Conservation (phyloP, 257 asterid species). For the Ajuga chamaepitys region DNA sequence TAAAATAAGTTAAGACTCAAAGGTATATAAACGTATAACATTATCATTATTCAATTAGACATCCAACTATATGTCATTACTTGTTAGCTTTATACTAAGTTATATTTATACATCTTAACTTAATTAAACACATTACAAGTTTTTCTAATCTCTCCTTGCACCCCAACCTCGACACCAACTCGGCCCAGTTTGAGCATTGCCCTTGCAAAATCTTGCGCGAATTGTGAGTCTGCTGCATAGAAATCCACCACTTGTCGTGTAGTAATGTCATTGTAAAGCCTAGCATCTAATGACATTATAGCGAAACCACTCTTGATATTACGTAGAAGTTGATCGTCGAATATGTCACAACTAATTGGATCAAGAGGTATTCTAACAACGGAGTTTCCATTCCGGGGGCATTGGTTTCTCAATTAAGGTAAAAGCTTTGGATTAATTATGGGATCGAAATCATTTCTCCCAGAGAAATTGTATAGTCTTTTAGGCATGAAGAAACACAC, state of each 20-base stretch:
- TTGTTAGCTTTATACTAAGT: no score
- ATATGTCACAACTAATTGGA: neutral
- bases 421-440: constrained; percentile 19
- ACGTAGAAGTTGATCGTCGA: constrained; percentile 23
- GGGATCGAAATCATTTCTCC: constrained; percentile 20
- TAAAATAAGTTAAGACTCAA: no score
- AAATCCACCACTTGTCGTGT: constrained; percentile 20
- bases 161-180: constrained; percentile 28
- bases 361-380: constrained; percentile 23
- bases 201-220: constrained; percentile 20
- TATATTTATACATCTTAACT: neutral
- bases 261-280: constrained; percentile 12
- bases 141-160: constrained; percentile 27
- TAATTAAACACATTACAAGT: constrained; percentile 25
- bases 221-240: constrained; percentile 6
- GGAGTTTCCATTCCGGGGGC: constrained; percentile 24
- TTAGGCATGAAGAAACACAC: constrained; percentile 42
- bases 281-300: constrained; percentile 33
- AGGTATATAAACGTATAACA: no score
- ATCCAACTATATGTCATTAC: no score
- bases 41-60: no score
- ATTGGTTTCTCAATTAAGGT: neutral
- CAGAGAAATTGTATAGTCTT: constrained; percentile 25
- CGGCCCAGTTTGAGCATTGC: constrained; percentile 37
- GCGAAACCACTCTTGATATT: constrained; percentile 27